phyloP scores from a whole-genome alignment of 2,329 filamentous ascomycete genomes.

The Colletotrichum plurivorum region DNA sequence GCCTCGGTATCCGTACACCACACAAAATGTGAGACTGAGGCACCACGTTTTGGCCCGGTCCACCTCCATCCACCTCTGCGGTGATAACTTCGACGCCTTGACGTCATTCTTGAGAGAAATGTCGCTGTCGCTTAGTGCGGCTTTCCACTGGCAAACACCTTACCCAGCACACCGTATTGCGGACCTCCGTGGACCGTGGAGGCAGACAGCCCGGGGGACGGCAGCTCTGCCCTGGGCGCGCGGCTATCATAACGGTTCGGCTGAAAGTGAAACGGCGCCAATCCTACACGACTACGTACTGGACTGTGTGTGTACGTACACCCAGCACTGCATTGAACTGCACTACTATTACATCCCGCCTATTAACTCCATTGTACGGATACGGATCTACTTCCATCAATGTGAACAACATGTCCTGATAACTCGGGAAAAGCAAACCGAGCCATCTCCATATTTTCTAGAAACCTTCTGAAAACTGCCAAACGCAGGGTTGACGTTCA shows the following conservation, averaged over 20 bases:
- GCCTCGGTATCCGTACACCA: neutral
- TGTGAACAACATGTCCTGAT: neutral
- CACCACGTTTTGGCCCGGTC: conserved; percentile 24
- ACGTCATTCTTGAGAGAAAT: conserved; percentile 21
- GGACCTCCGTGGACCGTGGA: no score
- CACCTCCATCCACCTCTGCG: conserved; percentile 10
- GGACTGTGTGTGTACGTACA: neutral
- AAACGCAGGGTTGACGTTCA: conserved; percentile 3
- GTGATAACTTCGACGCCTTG: conserved; percentile 15
- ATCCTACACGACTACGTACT: neutral
- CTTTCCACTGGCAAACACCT: conserved; percentile 33
- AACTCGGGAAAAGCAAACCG: conserved; percentile 27
- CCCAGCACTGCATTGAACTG: no score
- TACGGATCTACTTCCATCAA: no score
- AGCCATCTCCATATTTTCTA: conserved; percentile 11
- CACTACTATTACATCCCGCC: no score
- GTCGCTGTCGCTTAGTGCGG: conserved; percentile 33
- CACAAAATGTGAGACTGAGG: neutral
- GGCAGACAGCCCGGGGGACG: no score
- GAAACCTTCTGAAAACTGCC: conserved; percentile 12
- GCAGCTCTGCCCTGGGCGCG: neutral
- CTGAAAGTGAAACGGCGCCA: conserved; percentile 24
- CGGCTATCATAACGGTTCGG: conserved; percentile 7
- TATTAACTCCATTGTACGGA: no score
- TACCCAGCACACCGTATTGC: conserved; percentile 27